Conservation (phyloP, 2,329 filamentous ascomycete genomes). For the Chaetomium sp. region DNA sequence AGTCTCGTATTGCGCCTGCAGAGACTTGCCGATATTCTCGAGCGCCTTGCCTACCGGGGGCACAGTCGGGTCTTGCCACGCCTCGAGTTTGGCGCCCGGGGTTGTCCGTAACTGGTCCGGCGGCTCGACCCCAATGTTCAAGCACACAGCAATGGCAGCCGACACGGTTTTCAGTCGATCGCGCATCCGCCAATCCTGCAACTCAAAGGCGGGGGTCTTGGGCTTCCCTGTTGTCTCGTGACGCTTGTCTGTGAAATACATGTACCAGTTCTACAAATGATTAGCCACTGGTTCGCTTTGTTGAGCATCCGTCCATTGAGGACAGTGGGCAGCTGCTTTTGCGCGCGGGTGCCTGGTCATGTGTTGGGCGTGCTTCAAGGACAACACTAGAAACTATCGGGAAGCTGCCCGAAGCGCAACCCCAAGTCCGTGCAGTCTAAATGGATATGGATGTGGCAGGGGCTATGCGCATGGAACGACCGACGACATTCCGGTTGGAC, state of each 20-base stretch:
- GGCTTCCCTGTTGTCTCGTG: slow-evolving; percentile 92
- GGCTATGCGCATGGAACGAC: slow-evolving; percentile 1
- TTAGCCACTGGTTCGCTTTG: too few relatives aligned
- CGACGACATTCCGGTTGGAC: background rate
- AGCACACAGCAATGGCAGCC: slow-evolving; percentile 84
- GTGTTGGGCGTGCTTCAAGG: too few relatives aligned
- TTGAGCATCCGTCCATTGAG: too few relatives aligned
- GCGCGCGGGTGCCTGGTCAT: too few relatives aligned
- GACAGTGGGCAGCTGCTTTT: too few relatives aligned
- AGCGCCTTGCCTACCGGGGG: slow-evolving; percentile 77
- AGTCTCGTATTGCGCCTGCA: slow-evolving; percentile 96
- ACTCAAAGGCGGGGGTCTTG: slow-evolving; percentile 56
- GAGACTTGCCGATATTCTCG: slow-evolving; percentile 88
- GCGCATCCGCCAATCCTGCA: slow-evolving; percentile 96
- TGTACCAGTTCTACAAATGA: slow-evolving; percentile 77
- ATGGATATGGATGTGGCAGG: background rate
- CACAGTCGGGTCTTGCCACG: slow-evolving; percentile 88
- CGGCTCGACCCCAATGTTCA: slow-evolving; percentile 96
- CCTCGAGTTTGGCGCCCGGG: slow-evolving; percentile 88
- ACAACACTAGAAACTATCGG: background rate
- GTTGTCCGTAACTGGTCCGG: slow-evolving; percentile 95
- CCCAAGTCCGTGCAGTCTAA: background rate
- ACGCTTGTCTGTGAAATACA: slow-evolving; percentile 98
- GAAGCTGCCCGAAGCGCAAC: background rate
- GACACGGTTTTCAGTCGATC: slow-evolving; percentile 96